A percentile compares a stretch with the other conserved stretches of the same genome.
These are phyloP conservation scores for Trichoderma reesei DNA, from an alignment of 495 filamentous ascomycete genomes.

Conservation along the genomic window DNA sequence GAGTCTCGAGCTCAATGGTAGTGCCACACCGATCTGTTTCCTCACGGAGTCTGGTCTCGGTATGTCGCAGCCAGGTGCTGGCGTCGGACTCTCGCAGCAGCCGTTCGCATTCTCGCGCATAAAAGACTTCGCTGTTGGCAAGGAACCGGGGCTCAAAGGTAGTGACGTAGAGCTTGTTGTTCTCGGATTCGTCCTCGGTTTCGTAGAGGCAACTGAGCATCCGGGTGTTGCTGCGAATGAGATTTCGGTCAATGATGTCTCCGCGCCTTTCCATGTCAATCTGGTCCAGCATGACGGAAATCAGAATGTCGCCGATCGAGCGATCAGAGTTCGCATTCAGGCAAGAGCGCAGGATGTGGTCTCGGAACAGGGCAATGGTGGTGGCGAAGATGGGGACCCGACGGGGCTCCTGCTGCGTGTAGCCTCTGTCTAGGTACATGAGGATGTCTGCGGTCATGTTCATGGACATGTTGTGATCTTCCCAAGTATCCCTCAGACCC, in stretches of 20 bases:
- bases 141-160: constrained; percentile 77
- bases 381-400: constrained; percentile 72
- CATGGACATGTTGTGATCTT: constrained; percentile 85
- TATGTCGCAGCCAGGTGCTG: constrained; percentile 71
- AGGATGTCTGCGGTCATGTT: constrained; percentile 95
- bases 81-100: constrained; percentile 72
- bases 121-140: constrained; percentile 59
- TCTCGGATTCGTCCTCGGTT: constrained; percentile 59
- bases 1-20: constrained; percentile 60
- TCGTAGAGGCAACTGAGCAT: constrained; percentile 92
- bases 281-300: constrained; percentile 77
- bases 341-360: constrained; percentile 56
- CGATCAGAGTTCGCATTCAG: constrained; percentile 24
- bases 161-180: constrained; percentile 73
- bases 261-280: constrained; percentile 86
- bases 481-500: constrained; percentile 67
- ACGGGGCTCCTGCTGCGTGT: constrained; percentile 53
- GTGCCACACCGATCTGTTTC: constrained; percentile 74
- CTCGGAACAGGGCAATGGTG: constrained; percentile 79
- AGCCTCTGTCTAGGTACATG: constrained; percentile 95
- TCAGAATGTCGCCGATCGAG: constrained; percentile 55
- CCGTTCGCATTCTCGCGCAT: constrained; percentile 59
- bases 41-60: constrained; percentile 61
- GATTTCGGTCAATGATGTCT: constrained; percentile 73
- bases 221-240: constrained; percentile 72